Conservation (phyloP, 1,284 basidiomycete species). For the Calocybe gambosa region DNA sequence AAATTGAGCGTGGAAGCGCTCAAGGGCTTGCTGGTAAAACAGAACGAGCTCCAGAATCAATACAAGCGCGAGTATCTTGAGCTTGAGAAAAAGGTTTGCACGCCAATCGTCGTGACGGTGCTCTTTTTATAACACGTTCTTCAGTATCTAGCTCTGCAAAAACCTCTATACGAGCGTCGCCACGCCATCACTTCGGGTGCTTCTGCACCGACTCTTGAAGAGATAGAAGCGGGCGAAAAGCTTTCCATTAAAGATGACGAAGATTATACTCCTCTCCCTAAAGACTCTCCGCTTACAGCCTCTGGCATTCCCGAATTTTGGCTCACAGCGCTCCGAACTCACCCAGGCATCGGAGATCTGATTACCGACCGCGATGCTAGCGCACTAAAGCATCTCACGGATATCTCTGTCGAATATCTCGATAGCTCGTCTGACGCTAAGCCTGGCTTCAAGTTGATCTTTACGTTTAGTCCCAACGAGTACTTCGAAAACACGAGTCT, state of each 20-base stretch:
- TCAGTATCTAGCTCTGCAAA: conserved; percentile 81
- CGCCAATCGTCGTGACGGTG: conserved; percentile 6
- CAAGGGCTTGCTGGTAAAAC: conserved; percentile 92
- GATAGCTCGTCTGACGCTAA: conserved; percentile 45
- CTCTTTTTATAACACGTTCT: conserved; percentile 5
- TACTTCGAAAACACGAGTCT: conserved; percentile 84
- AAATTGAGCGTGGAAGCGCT: conserved; percentile 87
- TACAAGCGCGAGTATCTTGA: conserved; percentile 97
- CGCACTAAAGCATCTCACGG: conserved; percentile 48
- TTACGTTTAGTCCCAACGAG: conserved; percentile 80
- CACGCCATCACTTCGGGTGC: conserved; percentile 79
- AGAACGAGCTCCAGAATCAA: conserved; percentile 89
- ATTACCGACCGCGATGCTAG: conserved; percentile 92
- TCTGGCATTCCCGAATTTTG: conserved; percentile 92
- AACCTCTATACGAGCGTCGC: conserved; percentile 86
- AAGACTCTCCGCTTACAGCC: conserved; percentile 33
- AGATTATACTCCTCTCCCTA: conserved; percentile 52
- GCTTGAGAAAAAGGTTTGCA: conserved; percentile 88
- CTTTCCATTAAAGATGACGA: conserved; percentile 65
- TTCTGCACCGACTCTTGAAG: conserved; percentile 71
- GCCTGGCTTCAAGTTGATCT: conserved; percentile 89
- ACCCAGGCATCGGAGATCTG: conserved; percentile 79
- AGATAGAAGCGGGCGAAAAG: conserved; percentile 77
- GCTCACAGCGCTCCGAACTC: conserved; percentile 94
- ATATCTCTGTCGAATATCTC: conserved; percentile 70